These are phyloP conservation scores for Trichosporon coremiiforme DNA, from an alignment of 1,284 basidiomycete species.

Conservation along the genomic window DNA sequence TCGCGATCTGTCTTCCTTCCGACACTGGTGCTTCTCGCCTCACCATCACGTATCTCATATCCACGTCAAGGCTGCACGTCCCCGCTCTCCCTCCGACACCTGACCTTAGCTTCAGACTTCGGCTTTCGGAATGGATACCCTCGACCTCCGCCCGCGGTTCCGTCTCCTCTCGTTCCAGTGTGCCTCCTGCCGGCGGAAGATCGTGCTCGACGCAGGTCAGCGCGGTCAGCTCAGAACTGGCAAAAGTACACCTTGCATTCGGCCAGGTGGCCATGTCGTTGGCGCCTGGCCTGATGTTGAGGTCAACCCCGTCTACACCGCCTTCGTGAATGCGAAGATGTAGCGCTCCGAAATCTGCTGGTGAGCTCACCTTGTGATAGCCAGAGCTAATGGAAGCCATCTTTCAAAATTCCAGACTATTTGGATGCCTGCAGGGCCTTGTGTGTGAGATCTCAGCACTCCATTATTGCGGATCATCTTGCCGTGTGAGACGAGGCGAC, in stretches of 20 bases:
- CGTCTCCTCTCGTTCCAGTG: constrained; percentile 11
- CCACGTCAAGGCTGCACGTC: too few relatives aligned
- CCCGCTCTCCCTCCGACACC: too few relatives aligned
- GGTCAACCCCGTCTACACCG: constrained; percentile 9
- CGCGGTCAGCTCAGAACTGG: not conserved
- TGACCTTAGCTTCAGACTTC: too few relatives aligned
- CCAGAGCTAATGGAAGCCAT: too few relatives aligned
- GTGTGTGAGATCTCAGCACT: too few relatives aligned
- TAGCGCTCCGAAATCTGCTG: not conserved
- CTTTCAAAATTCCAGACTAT: too few relatives aligned
- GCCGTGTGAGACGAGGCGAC: too few relatives aligned
- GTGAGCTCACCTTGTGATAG: not conserved
- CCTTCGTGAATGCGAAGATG: constrained; percentile 9
- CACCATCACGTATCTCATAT: too few relatives aligned
- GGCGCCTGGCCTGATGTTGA: constrained; percentile 12
- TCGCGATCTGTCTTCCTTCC: not conserved
- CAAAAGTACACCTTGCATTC: not conserved
- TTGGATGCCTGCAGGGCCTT: too few relatives aligned
- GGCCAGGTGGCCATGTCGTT: not conserved
- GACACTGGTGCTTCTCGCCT: too few relatives aligned
- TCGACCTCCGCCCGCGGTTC: constrained; percentile 9
- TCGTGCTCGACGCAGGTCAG: not conserved
- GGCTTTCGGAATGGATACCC: not conserved
- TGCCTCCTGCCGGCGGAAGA: not conserved
- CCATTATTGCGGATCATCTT: too few relatives aligned